Percentiles rank a stretch among this genome's conserved stretches.
These are phyloP conservation scores for Calendula officinalis DNA, from an alignment of 129 eudicot species.

Conservation along the genomic window DNA sequence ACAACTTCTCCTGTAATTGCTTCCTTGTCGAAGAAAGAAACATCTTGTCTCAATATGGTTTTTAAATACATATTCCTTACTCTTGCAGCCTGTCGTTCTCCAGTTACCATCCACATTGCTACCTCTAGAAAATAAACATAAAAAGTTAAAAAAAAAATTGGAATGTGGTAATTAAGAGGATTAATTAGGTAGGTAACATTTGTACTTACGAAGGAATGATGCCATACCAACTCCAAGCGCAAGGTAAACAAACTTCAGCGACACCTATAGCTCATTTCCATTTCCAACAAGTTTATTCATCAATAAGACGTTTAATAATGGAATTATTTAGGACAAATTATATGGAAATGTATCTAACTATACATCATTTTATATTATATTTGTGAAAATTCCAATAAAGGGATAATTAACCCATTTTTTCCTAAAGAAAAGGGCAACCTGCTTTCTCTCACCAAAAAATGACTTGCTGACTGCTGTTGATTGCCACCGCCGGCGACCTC, in stretches of 20 bases:
- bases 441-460: no score
- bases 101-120: slow-evolving; percentile 77
- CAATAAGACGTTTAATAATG: no score
- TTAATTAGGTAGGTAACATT: neutral
- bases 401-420: no score
- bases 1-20: slow-evolving; percentile 77
- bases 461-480: no score
- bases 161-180: neutral
- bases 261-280: neutral
- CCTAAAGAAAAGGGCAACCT: no score
- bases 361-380: no score
- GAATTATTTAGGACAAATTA: no score
- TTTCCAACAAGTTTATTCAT: no score
- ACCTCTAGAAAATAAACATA: slow-evolving; percentile 80
- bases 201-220: slow-evolving; percentile 1
- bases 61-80: slow-evolving; percentile 59
- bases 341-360: no score
- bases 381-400: no score
- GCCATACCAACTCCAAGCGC: neutral
- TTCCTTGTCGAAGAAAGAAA: slow-evolving; percentile 71
- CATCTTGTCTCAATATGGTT: slow-evolving; percentile 70
- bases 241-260: neutral
- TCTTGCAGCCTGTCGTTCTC: slow-evolving; percentile 76
- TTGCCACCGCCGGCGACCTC: no score
- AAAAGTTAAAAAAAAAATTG: neutral